Evolutionary conservation across 495 filamentous ascomycete genomes (phyloP).

Genomic region (Sordaria brevicollis): DNA sequence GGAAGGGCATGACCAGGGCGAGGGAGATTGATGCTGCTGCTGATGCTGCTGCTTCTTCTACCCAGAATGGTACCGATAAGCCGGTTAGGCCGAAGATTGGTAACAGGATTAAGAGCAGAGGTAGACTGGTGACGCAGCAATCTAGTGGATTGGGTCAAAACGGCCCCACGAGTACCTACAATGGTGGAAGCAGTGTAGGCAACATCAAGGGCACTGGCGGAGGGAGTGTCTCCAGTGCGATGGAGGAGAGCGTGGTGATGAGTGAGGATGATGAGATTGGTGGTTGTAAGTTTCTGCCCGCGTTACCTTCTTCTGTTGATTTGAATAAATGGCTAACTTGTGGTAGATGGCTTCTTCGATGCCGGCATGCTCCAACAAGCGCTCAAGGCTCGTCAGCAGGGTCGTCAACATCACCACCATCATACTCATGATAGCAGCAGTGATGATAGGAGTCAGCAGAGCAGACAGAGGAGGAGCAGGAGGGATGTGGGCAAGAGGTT

Average conservation of each 20-base stretch:
- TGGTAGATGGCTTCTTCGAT: conserved; percentile 87
- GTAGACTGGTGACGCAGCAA: conserved; percentile 42
- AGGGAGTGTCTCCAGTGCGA: conserved; percentile 31
- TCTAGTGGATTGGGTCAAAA: conserved; percentile 29
- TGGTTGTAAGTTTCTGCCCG: conserved; percentile 62
- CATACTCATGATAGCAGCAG: neutral
- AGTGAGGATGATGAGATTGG: conserved; percentile 85
- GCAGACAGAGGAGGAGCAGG: conserved; percentile 37
- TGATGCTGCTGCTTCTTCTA: conserved; percentile 7
- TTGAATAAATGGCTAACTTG: conserved; percentile 5
- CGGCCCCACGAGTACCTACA: neutral
- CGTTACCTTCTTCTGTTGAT: no score
- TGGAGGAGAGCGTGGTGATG: conserved; percentile 51
- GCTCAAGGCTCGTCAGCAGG: conserved; percentile 50
- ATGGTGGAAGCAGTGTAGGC: neutral
- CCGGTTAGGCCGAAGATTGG: conserved; percentile 1
- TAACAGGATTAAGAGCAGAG: conserved; percentile 41
- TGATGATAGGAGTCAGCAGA: conserved; percentile 29
- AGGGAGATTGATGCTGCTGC: conserved; percentile 29
- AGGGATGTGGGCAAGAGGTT: conserved; percentile 73
- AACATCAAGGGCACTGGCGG: conserved; percentile 15
- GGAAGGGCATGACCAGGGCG: conserved; percentile 23
- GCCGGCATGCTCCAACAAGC: conserved; percentile 87
- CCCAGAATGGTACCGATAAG: neutral
- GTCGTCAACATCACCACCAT: conserved; percentile 26